Base-by-base conservation (phyloP, 1,284 basidiomycete genomes). In the Megacollybia platyphylla region DNA sequence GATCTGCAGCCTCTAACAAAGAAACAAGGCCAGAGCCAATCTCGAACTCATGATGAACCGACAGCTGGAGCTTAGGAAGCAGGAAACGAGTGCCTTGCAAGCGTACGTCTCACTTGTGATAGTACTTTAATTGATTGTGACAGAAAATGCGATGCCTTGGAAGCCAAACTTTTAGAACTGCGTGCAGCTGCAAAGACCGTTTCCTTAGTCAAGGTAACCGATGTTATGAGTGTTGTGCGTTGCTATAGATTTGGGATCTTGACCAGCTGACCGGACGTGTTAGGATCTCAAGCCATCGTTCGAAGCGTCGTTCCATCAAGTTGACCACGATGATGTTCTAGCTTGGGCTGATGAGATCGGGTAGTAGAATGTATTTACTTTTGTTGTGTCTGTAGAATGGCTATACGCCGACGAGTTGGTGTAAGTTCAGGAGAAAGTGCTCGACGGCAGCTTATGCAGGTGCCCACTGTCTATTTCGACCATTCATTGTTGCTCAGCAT, bases 11-110 rank as follows among this genome's bases (percentile, higher is more conserved):
- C 34, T 34, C 40, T 34, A 49, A 38, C 13, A 34, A 17, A 40
- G 42, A 34, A 38, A 44, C 20, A 46, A 84, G 79, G 83, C 83
- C 15, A 66, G 83, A 51, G 76, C 67, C 20, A 81, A 80, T 52
- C 64, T 87, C 28, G 84, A 87, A 54, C 61, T 66, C 11, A 81
- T 87, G 81, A 85, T 87, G 79, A 65, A 67, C 40, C 68, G 77
- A 18, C 83, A 87, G 50, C 59, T 87, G 5, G 75, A 84, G 42
- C 58, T 84, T 27, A 69, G 84, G 39, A 65, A 64, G 44, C 75
- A 79, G 53, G 83, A 87, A 59, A 83, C 84, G 0, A 65, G 56
- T 45, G 55, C 61, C 8, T 63, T 87, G 36, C 80, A 87, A 52
- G 57, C 63, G 83, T 84, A 57, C 44, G 75, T 59, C 28, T 34